Evolutionary conservation across 2,329 filamentous ascomycete genomes (phyloP).

Genomic region (Aspergillus sclerotialis): DNA sequence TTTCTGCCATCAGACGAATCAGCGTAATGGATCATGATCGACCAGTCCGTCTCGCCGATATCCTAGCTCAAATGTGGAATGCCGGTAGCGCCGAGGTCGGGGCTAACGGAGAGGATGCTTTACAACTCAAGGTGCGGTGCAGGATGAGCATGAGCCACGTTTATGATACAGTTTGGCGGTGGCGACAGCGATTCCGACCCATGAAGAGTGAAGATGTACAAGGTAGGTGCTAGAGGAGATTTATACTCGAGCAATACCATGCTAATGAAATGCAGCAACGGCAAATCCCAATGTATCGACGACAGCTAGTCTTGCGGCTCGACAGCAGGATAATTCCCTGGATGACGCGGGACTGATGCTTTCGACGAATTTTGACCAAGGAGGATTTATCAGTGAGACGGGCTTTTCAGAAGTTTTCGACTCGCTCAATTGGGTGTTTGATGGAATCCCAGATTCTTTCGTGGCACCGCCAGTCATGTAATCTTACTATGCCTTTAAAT

Average conservation of each 20-base stretch:
- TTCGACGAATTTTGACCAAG: constrained; percentile 28
- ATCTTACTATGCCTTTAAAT: too few species aligned
- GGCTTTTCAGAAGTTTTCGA: constrained; percentile 72
- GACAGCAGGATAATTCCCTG: constrained; percentile 23
- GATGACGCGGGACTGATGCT: constrained; percentile 26
- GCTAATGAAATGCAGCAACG: constrained; percentile 15
- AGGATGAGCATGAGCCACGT: constrained; percentile 61
- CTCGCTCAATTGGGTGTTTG: constrained; percentile 85
- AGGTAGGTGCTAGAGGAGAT: constrained; percentile 43
- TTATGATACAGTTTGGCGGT: constrained; percentile 61
- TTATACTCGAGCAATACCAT: background rate
- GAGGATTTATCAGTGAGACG: constrained; percentile 32
- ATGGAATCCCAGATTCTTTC: constrained; percentile 65
- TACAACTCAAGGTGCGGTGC: constrained; percentile 57
- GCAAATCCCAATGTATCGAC: constrained; percentile 32
- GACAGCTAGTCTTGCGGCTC: constrained; percentile 16
- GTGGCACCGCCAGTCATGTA: constrained; percentile 30
- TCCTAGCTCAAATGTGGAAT: constrained; percentile 59
- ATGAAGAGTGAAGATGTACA: constrained; percentile 59
- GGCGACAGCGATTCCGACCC: constrained; percentile 59
- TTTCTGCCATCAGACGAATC: constrained; percentile 52
- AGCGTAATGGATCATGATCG: constrained; percentile 58
- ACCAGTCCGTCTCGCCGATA: constrained; percentile 55
- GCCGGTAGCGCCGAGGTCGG: constrained; percentile 29
- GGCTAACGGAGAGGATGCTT: constrained; percentile 28